phyloP scores from a whole-genome alignment of 202 grass and related monocot species.

The Carex arenaria region DNA sequence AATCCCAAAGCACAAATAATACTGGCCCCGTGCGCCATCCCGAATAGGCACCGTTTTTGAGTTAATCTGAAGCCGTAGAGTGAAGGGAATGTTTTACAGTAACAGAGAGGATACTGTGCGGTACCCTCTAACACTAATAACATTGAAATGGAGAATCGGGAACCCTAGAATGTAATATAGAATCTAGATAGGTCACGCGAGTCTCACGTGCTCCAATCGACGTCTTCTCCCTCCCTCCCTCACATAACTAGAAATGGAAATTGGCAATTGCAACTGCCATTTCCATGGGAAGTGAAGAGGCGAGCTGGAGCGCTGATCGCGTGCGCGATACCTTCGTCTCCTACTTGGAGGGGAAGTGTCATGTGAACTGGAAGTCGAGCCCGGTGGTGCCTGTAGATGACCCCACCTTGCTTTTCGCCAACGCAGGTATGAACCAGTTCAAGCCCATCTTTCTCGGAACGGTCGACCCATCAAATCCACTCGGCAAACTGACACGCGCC shows the following conservation, averaged over 20 bases:
- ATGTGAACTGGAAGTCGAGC: slow-evolving; percentile 71
- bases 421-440: slow-evolving; percentile 97
- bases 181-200: neutral
- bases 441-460: slow-evolving; percentile 92
- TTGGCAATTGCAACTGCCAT: neutral
- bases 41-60: too few species aligned
- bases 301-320: slow-evolving; percentile 40
- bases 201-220: neutral
- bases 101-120: too few species aligned
- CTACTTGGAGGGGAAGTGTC: slow-evolving; percentile 57
- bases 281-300: neutral
- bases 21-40: too few species aligned
- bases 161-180: neutral
- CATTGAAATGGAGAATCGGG: too few species aligned
- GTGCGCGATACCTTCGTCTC: slow-evolving; percentile 48
- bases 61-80: too few species aligned
- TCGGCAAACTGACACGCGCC: slow-evolving; percentile 51
- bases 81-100: too few species aligned
- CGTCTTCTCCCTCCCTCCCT: neutral
- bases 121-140: too few species aligned
- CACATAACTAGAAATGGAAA: too few species aligned
- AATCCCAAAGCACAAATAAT: too few species aligned
- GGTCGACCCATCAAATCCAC: slow-evolving; percentile 56
- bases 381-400: slow-evolving; percentile 81
- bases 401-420: slow-evolving; percentile 90